phyloP scores from a whole-genome alignment of 179 eudicot genomes.

The Drosera spatulata region DNA sequence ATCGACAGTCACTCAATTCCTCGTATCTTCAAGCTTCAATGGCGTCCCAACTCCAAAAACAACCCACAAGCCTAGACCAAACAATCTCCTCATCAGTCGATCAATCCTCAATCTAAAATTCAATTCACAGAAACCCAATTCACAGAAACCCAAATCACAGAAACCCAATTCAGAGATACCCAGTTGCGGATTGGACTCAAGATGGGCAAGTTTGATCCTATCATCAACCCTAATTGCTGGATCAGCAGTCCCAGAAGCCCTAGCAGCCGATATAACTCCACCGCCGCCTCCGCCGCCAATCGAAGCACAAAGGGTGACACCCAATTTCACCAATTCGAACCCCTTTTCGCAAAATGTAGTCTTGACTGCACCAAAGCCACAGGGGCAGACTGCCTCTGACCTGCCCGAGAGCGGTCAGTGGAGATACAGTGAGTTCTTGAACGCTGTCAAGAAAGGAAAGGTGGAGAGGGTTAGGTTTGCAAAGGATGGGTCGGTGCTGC shows the following conservation, averaged over 20 bases:
- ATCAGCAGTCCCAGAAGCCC: slow-evolving; percentile 30
- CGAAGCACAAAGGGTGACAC: slow-evolving; percentile 35
- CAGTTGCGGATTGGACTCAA: slow-evolving; percentile 23
- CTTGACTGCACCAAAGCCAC: slow-evolving; percentile 74
- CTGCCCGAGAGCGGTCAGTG: slow-evolving; percentile 84
- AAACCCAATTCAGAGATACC: slow-evolving; percentile 3
- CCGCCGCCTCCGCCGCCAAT: slow-evolving; percentile 31
- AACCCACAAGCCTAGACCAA: slow-evolving; percentile 37
- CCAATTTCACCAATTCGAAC: slow-evolving; percentile 17
- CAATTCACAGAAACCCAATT: slow-evolving; percentile 6
- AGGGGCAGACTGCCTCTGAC: slow-evolving; percentile 31
- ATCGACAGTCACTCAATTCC: too few species aligned
- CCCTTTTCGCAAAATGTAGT: slow-evolving; percentile 50
- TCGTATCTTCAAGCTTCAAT: slow-evolving; percentile 35
- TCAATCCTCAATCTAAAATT: slow-evolving; percentile 16
- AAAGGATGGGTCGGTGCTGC: slow-evolving; percentile 73
- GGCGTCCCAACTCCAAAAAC: slow-evolving; percentile 31
- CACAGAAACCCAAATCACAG: background rate
- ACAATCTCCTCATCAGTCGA: slow-evolving; percentile 28
- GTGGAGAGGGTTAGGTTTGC: slow-evolving; percentile 86
- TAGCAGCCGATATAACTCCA: slow-evolving; percentile 38
- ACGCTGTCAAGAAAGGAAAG: slow-evolving; percentile 93
- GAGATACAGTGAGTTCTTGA: slow-evolving; percentile 94
- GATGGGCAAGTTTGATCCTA: slow-evolving; percentile 56
- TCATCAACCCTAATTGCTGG: slow-evolving; percentile 27